A percentile compares a stretch with the other conserved stretches of the same genome.
phyloP scores from a whole-genome alignment of 2,329 filamentous ascomycete species.

The Penicillium frequentans region DNA sequence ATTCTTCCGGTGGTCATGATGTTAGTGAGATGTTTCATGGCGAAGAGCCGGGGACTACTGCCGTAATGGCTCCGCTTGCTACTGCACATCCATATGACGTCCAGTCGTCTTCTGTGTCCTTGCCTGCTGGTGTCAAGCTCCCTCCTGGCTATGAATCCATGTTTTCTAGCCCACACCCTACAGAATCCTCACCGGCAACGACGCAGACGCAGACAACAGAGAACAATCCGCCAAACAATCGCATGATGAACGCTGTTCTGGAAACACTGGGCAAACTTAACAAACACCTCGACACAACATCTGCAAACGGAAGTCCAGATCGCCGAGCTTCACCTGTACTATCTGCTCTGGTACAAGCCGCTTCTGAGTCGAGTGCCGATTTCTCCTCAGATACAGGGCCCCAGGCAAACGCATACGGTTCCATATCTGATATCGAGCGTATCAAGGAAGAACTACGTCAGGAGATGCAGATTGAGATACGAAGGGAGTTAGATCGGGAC shows the following conservation, averaged over 20 bases:
- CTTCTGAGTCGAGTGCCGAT: constrained; percentile 5
- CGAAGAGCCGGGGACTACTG: neutral
- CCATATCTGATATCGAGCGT: constrained; percentile 15
- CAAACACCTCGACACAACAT: constrained; percentile 34
- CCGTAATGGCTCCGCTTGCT: neutral
- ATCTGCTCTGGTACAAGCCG: constrained; percentile 23
- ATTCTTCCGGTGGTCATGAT: neutral
- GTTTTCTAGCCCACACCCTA: constrained; percentile 28
- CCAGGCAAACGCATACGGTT: constrained; percentile 1
- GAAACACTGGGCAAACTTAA: constrained; percentile 40
- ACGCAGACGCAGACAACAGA: neutral
- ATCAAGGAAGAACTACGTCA: constrained; percentile 35
- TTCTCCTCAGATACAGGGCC: neutral
- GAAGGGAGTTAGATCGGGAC: constrained; percentile 33
- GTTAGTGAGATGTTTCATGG: neutral
- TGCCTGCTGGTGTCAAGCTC: constrained; percentile 19
- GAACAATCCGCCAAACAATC: constrained; percentile 15
- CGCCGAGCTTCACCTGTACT: constrained; percentile 24
- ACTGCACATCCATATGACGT: constrained; percentile 4
- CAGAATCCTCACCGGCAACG: neutral
- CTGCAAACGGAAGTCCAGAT: constrained; percentile 6
- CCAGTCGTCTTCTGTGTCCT: constrained; percentile 3
- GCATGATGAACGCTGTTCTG: constrained; percentile 34
- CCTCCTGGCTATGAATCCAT: constrained; percentile 43
- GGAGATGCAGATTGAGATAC: constrained; percentile 36